A percentile compares a stretch with the other conserved stretches of the same genome.
Evolutionary conservation across 164 flowering plant genomes (phyloP).

Genomic region (Vitis labrusca): DNA sequence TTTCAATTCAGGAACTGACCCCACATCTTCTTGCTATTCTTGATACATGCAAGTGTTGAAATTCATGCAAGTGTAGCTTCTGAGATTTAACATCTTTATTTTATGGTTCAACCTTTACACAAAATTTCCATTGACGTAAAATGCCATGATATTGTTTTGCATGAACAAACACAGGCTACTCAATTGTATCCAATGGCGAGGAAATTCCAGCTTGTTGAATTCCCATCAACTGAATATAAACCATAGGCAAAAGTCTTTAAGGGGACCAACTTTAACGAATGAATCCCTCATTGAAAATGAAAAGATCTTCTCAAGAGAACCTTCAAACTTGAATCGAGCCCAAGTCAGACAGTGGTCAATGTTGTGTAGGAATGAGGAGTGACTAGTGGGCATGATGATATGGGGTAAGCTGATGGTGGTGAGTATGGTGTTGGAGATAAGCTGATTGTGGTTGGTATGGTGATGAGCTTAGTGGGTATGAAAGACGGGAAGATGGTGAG

Average conservation of each 20-base stretch:
- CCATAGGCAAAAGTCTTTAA: constrained; percentile 12
- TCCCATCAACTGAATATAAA: constrained; percentile 72
- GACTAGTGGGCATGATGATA: too few species aligned
- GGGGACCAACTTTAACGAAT: too few species aligned
- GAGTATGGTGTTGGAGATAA: too few species aligned
- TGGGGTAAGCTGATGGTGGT: too few species aligned
- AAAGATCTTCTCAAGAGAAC: too few species aligned
- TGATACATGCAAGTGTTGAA: constrained; percentile 2
- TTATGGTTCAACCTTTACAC: constrained; percentile 79
- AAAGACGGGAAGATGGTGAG: too few species aligned
- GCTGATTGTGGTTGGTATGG: too few species aligned
- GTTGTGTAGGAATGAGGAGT: too few species aligned
- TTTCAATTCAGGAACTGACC: constrained; percentile 71
- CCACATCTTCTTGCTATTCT: constrained; percentile 77
- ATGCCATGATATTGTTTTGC: constrained; percentile 88
- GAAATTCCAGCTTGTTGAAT: constrained; percentile 72
- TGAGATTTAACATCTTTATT: constrained; percentile 58
- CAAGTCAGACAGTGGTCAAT: too few species aligned
- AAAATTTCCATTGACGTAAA: constrained; percentile 71
- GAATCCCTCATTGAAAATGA: too few species aligned
- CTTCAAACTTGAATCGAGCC: too few species aligned
- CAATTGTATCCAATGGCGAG: constrained; percentile 72
- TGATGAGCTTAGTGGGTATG: too few species aligned
- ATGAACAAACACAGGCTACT: constrained; percentile 81
- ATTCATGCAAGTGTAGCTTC: constrained; percentile 36